Conservation (phyloP, 1,284 basidiomycete species). For the Ustilago shanxiensis region DNA sequence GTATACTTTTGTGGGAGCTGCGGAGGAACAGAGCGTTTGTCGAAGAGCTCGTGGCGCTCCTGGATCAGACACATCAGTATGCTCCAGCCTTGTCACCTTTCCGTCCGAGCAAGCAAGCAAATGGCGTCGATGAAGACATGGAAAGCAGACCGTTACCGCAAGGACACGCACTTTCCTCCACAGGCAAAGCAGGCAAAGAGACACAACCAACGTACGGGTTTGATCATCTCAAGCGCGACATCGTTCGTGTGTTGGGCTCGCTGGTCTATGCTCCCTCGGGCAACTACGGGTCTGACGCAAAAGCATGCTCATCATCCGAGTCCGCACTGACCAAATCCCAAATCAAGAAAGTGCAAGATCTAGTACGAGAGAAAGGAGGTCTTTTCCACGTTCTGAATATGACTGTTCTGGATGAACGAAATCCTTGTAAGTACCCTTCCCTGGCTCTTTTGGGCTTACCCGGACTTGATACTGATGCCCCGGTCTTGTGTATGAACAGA, state of each 20-base stretch:
- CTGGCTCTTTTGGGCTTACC: neutral
- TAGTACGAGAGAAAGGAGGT: conserved; percentile 56
- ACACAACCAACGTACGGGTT: conserved; percentile 38
- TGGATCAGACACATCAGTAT: conserved; percentile 46
- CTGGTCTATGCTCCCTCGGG: conserved; percentile 34
- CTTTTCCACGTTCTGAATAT: conserved; percentile 62
- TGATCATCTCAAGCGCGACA: conserved; percentile 59
- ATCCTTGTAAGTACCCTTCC: conserved; percentile 51
- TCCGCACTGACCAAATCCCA: conserved; percentile 11
- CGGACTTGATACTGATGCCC: neutral
- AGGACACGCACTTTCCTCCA: conserved; percentile 53
- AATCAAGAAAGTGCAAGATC: conserved; percentile 59
- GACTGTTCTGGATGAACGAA: conserved; percentile 64
- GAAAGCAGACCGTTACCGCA: conserved; percentile 22
- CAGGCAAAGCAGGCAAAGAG: conserved; percentile 29
- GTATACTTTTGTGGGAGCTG: conserved; percentile 19
- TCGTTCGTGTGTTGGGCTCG: conserved; percentile 56
- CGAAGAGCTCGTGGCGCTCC: conserved; percentile 37
- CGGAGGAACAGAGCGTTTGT: conserved; percentile 15
- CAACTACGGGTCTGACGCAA: neutral
- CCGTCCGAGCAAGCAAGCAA: conserved; percentile 15
- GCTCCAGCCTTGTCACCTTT: conserved; percentile 59
- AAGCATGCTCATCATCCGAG: neutral
- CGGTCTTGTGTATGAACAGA: conserved; percentile 27
- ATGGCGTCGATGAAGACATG: neutral